A percentile compares a stretch with the other conserved stretches of the same genome.
Conservation (phyloP, 169 alveolate genomes). For the Ichthyophthirius multifiliis region DNA sequence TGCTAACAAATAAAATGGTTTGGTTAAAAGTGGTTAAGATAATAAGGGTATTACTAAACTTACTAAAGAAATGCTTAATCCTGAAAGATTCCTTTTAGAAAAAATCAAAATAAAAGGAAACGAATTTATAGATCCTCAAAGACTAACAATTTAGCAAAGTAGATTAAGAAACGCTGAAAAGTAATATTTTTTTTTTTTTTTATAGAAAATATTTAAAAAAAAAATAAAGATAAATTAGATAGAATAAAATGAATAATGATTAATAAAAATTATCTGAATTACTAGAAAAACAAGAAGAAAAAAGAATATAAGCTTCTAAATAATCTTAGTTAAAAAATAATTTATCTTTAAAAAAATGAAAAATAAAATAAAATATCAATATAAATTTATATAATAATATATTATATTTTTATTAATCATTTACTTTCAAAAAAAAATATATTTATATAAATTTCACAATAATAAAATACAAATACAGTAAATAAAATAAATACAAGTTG, state of each 20-base stretch:
- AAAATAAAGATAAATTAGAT: background rate
- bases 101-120: background rate
- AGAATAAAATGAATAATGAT: background rate
- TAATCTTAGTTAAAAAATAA: too few relatives aligned
- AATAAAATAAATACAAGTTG: too few relatives aligned
- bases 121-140: background rate
- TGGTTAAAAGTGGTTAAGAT: slow-evolving; percentile 10
- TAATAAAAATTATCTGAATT: background rate
- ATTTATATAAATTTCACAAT: too few relatives aligned
- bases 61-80: slow-evolving; percentile 40
- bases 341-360: too few relatives aligned
- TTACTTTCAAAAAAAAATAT: too few relatives aligned
- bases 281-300: background rate
- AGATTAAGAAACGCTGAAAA: background rate
- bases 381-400: too few relatives aligned
- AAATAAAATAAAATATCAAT: too few relatives aligned
- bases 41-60: too few relatives aligned
- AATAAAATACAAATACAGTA: too few relatives aligned
- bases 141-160: background rate
- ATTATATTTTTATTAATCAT: too few relatives aligned
- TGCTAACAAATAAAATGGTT: background rate
- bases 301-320: background rate
- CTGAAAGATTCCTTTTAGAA: slow-evolving; percentile 22
- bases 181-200: background rate
- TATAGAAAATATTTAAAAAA: background rate